Base-by-base conservation (phyloP, 352 stramenopile species). In the Globisporangium lucens region DNA sequence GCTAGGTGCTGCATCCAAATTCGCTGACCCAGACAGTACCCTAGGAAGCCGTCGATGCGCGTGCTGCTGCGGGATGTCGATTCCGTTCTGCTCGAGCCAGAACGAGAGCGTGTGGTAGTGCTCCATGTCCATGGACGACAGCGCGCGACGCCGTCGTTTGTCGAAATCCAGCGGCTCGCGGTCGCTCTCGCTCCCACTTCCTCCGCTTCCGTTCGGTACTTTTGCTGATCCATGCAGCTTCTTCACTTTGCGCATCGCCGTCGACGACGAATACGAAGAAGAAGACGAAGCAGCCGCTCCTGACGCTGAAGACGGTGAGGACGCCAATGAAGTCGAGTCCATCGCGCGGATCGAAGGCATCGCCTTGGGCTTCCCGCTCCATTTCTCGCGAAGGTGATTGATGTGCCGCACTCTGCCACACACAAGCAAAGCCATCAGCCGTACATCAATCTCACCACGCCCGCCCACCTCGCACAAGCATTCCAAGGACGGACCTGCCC, bases 321-420 rank as follows among this genome's bases (percentile, higher is more conserved):
- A 12, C 10, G 46, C n/a, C 41, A n/a, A 58, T 17, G 53, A 13
- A 6, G 27, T 57, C 36, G 13, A 17, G 38, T 63, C 53, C 10
- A 60, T 27, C 24, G 59, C 36, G 10, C 46, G 53, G 36, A 65
- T 51, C 17, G 68, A 52, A 9, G 43, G 22, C 35, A 65, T 68
- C 38, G 64, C 67, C 9, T 68, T 72, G 8, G 66, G 61, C 46
- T 67, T 67, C 3, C 52, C 60, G 53, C 69, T 79, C 79, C 77
- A 87, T 36, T 87, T 87, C 35, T 84, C 78, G 5, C 78, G 75
- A 2, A 86, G 58, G 38, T 83, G 76, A 60, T 86, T 80, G 60
- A 83, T 86, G 35, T 86, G 73, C 49, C 79, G 79, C 57, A 85
- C 78, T 49, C 78, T 83, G 20, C n/a, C 22, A 10, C 6, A 30